Percentiles rank a stretch among this genome's conserved stretches.
These are phyloP conservation scores for Gaertneriomyces sp. DNA, from an alignment of 192 early-diverging fungal species.

Conservation along the genomic window DNA sequence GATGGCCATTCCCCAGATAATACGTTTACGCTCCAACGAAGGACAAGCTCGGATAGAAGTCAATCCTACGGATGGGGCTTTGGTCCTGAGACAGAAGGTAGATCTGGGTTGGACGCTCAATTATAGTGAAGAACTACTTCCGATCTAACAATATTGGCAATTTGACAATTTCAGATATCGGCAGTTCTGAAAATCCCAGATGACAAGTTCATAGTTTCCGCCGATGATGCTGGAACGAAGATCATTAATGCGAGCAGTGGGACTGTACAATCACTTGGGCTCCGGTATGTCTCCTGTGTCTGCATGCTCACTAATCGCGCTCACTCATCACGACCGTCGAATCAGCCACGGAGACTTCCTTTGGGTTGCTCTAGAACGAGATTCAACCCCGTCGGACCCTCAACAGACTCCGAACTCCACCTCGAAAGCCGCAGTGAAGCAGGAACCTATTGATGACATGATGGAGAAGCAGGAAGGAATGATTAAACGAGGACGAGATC, in stretches of 20 bases:
- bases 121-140: background rate
- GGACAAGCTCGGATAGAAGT: conserved; percentile 65
- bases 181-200: conserved; percentile 38
- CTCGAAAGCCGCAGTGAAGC: conserved; percentile 28
- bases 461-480: conserved; percentile 79
- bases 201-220: conserved; percentile 8
- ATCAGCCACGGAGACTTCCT: conserved; percentile 46
- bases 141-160: background rate
- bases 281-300: background rate
- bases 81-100: conserved; percentile 56
- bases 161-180: background rate
- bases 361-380: conserved; percentile 22
- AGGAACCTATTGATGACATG: conserved; percentile 75
- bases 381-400: conserved; percentile 15
- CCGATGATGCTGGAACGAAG: conserved; percentile 1
- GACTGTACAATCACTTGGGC: background rate
- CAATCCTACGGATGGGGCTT: conserved; percentile 51
- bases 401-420: conserved; percentile 3
- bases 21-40: conserved; percentile 68
- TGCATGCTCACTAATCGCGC: background rate
- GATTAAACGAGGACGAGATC: conserved; percentile 74
- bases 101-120: background rate
- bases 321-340: background rate
- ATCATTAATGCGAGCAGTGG: conserved; percentile 6
- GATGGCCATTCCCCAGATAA: conserved; percentile 33